phyloP scores from a whole-genome alignment of 352 stramenopile genomes.

The Phytophthora capsici region DNA sequence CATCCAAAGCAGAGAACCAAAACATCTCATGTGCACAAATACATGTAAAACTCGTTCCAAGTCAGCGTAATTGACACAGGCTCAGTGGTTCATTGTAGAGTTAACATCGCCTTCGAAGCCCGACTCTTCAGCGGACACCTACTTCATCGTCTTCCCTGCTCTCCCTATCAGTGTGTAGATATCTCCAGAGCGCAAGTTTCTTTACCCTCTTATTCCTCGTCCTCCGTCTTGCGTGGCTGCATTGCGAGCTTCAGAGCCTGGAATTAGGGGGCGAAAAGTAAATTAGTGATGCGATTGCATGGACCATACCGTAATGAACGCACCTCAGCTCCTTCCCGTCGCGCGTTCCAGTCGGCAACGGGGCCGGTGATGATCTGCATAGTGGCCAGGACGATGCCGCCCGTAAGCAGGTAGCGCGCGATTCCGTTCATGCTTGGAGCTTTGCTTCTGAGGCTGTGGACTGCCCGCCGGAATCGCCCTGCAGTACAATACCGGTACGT shows the following conservation, averaged over 20 bases:
- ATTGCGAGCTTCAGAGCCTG: slow-evolving; percentile 73
- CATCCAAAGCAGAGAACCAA: background rate
- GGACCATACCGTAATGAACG: background rate
- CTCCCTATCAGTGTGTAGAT: slow-evolving; percentile 6
- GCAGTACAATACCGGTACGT: background rate
- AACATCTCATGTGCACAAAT: no score
- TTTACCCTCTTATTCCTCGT: slow-evolving; percentile 57
- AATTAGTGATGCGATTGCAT: background rate
- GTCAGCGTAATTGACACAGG: slow-evolving; percentile 5
- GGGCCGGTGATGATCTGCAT: slow-evolving; percentile 72
- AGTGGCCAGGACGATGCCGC: slow-evolving; percentile 71
- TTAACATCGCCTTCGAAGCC: slow-evolving; percentile 1
- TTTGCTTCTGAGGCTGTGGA: slow-evolving; percentile 28
- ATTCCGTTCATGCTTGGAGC: slow-evolving; percentile 70
- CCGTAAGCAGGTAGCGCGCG: slow-evolving; percentile 73
- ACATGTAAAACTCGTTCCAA: background rate
- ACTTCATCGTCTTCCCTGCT: slow-evolving; percentile 6
- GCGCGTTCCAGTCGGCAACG: slow-evolving; percentile 77
- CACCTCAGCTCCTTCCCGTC: slow-evolving; percentile 71
- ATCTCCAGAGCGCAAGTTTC: background rate
- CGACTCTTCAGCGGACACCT: background rate
- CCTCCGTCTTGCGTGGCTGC: slow-evolving; percentile 54
- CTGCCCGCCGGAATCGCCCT: slow-evolving; percentile 14
- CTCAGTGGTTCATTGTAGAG: slow-evolving; percentile 16
- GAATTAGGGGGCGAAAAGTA: background rate